Percentiles rank a stretch among this genome's conserved stretches.
phyloP scores from a whole-genome alignment of 768 basidiomycete species.

The Mycena belliarum region DNA sequence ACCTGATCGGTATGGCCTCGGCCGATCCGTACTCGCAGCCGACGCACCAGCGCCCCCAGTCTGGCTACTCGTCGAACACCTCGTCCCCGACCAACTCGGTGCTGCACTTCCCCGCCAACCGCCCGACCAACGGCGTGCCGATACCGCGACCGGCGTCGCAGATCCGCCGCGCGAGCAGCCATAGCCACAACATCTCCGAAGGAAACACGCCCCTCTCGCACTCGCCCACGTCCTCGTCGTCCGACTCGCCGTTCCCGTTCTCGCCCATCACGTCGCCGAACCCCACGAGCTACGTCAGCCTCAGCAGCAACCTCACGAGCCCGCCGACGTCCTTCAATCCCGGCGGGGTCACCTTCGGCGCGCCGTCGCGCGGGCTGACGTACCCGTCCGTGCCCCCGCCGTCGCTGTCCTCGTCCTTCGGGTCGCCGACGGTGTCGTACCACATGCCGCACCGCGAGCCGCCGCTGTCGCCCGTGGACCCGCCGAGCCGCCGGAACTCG shows the following conservation, averaged over 20 bases:
- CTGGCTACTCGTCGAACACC: conserved; percentile 34
- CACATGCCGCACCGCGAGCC: conserved; percentile 49
- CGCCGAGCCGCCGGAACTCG: conserved; percentile 55
- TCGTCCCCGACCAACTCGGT: conserved; percentile 53
- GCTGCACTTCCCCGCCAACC: conserved; percentile 32
- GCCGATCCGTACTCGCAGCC: conserved; percentile 72
- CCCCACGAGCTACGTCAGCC: conserved; percentile 52
- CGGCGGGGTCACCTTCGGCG: conserved; percentile 36
- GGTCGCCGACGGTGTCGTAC: conserved; percentile 60
- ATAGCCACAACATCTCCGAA: conserved; percentile 45
- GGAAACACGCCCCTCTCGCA: conserved; percentile 64
- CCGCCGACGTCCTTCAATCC: conserved; percentile 65
- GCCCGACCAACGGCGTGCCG: conserved; percentile 55
- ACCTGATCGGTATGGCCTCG: conserved; percentile 70
- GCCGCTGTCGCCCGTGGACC: conserved; percentile 51
- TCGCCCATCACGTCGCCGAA: conserved; percentile 57
- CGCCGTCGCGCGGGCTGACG: conserved; percentile 48
- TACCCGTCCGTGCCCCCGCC: conserved; percentile 87
- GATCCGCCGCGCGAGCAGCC: conserved; percentile 49
- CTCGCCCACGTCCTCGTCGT: conserved; percentile 60
- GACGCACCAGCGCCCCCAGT: conserved; percentile 59
- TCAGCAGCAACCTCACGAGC: conserved; percentile 68
- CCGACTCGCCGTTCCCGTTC: conserved; percentile 68
- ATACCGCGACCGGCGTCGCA: conserved; percentile 74
- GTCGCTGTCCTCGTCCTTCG: conserved; percentile 76